Evolutionary conservation across 73 alveolate genomes (phyloP), one percentile per base, ranked within the genome.

Genomic region (Paramecium tetraurelia): DNA sequence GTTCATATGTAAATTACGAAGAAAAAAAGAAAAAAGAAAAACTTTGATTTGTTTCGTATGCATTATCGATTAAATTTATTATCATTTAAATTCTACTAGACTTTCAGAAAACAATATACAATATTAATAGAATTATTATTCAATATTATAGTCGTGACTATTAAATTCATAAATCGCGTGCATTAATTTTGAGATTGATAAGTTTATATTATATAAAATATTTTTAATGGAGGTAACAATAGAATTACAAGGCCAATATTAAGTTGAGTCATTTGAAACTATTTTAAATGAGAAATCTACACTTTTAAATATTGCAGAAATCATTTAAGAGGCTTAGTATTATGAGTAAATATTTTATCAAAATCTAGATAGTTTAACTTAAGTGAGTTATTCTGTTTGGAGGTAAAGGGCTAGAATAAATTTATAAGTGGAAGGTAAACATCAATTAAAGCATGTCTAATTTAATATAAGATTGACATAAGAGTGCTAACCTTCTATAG

Each of bases 1-100:
- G 93, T 2, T 35, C 89, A 6, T 86, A 36, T 68, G 93, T 86
- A 18, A 31, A 59, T 53, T 53, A 53, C 21, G 69, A 53, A 53
- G 35, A 53, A n/a, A n/a, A 53, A 53, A 53, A 53, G 69, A 53
- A 53, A 53, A 53, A 53, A 53, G 69, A 53, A 53, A 18, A 18
- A 53, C 69, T 18, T 16, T 53, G 69, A 53, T 4, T 53, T 5
- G 3, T n/a, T 4, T 5, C 0, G 69, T 5, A 53, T 18, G 20
- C 69, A 53, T 53, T 53, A 53, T n/a, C 31, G 5, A n/a, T 53
- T 53, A 53, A 53, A 53, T 53, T 7, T 53, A 53, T 48, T 48
- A 44, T 44, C n/a, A 44, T 44, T 44, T 44, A 3, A 36, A 36
- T 36, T 36, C 6, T 36, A 1, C 43, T 2, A 36, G 7, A 7